Evolutionary conservation across 2,329 filamentous ascomycete species (phyloP).

Genomic region (Phialocephala sp.): DNA sequence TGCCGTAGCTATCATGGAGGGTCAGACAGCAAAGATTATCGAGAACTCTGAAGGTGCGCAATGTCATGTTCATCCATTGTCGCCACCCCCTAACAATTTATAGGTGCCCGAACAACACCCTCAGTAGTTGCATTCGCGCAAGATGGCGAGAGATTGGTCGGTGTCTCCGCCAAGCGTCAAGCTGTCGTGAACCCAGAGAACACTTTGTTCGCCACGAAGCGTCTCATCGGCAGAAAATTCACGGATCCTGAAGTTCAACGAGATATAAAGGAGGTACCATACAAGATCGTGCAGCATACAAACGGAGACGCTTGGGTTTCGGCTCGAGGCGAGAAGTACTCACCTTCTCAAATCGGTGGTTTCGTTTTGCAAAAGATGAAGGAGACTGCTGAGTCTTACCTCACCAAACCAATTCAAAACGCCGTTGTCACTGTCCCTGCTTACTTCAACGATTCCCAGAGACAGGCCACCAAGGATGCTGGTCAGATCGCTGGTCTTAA

Average conservation of each 20-base stretch:
- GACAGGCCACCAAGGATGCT: constrained; percentile 97
- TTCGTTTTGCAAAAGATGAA: constrained; percentile 99
- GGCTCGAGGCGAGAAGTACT: constrained; percentile 93
- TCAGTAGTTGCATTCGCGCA: constrained; percentile 96
- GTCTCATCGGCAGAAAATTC: constrained; percentile 98
- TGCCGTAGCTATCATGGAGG: constrained; percentile 96
- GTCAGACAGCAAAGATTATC: constrained; percentile 93
- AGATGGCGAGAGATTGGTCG: constrained; percentile 94
- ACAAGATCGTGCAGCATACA: constrained; percentile 97
- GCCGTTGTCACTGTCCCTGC: constrained; percentile 96
- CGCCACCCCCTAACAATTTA: constrained; percentile 20
- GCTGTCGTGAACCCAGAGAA: constrained; percentile 98
- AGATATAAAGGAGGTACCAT: constrained; percentile 96
- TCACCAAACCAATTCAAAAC: constrained; percentile 90
- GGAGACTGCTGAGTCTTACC: constrained; percentile 94
- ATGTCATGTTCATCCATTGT: constrained; percentile 25
- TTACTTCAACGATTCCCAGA: constrained; percentile 99
- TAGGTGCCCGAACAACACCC: constrained; percentile 87
- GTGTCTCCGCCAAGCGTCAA: constrained; percentile 97
- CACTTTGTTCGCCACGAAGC: constrained; percentile 97
- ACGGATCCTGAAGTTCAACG: constrained; percentile 92
- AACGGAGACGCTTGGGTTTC: constrained; percentile 97
- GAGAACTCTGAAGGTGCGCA: constrained; percentile 90
- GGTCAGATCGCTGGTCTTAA: constrained; percentile 96
- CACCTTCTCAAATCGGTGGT: constrained; percentile 96